Evolutionary conservation across 352 stramenopile genomes (phyloP), one percentile per base, ranked within the genome.

Genomic region (Aphanomyces stellatus): DNA sequence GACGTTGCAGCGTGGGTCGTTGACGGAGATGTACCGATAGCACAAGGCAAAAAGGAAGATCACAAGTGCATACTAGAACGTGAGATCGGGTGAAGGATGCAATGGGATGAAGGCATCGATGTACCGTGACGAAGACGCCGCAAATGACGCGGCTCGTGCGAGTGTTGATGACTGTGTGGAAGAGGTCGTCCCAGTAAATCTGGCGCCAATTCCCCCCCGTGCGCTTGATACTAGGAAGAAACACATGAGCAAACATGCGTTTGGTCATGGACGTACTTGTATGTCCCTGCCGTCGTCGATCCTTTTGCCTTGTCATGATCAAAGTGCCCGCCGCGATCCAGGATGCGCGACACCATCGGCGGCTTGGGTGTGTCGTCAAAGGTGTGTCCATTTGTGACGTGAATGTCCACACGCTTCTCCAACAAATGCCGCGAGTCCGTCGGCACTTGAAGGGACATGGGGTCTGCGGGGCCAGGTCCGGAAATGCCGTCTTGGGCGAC

Each of bases 101-200:
- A 30, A 65, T 55, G 6, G 53, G 53, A 5, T 27, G 19, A 68
- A 27, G 53, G 24, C n/a, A 2, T 60, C 19, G 1, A 22, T 27
- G 11, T 40, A 92, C 85, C 60, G 79, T 71, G 30, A 88, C 42
- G 69, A 91, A 91, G 68, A 94, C 88, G 30, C 83, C 85, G 51
- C 73, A 81, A 59, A 92, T 74, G 46, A 94, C 91, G 55, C 81
- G 78, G 61, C 79, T 88, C 34, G 86, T 92, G 70, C 80, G 77
- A 35, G 86, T 94, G 75, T 94, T 89, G 70, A 94, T 88, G 28
- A 94, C 73, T 42, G 86, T 94, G 73, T 94, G 85, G 78, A 92
- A 94, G 31, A 87, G 72, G 66, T 94, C 85, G 27, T 94, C 77
- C 69, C 75, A 89, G 76, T 94, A 94, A 68, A 91, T 88, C 67